A percentile compares a stretch with the other conserved stretches of the same genome.
Conservation (phyloP, 1,284 basidiomycete species). For the Cryptococcus sp. region DNA sequence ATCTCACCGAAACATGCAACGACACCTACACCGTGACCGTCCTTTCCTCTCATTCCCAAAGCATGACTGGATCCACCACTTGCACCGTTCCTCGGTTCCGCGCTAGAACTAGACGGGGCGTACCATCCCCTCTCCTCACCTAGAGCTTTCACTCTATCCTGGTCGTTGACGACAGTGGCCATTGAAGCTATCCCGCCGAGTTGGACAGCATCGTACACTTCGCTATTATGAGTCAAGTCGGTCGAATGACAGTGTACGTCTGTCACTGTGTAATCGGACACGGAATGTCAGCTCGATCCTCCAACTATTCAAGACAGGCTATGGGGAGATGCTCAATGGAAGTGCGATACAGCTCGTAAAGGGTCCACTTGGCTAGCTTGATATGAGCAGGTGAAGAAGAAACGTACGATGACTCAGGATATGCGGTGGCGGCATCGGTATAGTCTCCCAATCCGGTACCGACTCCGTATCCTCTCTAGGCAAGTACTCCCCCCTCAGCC, state of each 20-base stretch:
- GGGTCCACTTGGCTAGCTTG: no score
- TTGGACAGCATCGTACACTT: constrained; percentile 28
- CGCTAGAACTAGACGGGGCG: neutral
- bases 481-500: no score
- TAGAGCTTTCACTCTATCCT: constrained; percentile 34
- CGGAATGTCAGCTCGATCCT: no score
- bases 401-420: constrained; percentile 32
- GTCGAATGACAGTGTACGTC: constrained; percentile 55
- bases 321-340: no score
- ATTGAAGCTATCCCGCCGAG: constrained; percentile 48
- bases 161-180: constrained; percentile 45
- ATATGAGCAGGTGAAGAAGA: neutral
- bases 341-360: no score
- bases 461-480: neutral
- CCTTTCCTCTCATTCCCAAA: constrained; percentile 5
- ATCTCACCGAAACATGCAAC: constrained; percentile 51
- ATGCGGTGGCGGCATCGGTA: constrained; percentile 32
- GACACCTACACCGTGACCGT: constrained; percentile 25
- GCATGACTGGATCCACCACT: neutral
- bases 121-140: constrained; percentile 13
- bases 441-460: constrained; percentile 38
- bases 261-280: constrained; percentile 31
- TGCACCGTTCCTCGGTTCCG: neutral
- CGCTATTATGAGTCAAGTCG: constrained; percentile 33
- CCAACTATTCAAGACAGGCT: no score